Evolutionary conservation across 768 basidiomycete species (phyloP).

Genomic region (Gautieria morchelliformis): DNA sequence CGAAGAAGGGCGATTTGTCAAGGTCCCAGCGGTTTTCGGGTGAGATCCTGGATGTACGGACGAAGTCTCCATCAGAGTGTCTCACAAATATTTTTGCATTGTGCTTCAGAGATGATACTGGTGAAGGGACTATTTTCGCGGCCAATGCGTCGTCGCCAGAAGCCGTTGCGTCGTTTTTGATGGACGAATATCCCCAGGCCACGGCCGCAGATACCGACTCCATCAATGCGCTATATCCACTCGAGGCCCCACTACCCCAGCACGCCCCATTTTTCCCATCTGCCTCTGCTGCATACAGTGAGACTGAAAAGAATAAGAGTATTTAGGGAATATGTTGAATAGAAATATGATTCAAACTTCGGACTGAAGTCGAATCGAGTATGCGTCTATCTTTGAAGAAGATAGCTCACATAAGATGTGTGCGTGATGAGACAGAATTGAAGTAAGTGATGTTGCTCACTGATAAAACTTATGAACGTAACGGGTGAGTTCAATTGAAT

Average conservation of each 20-base stretch:
- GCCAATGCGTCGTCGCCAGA: conserved; percentile 2
- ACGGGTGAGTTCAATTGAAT: too few species aligned
- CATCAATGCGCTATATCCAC: background rate
- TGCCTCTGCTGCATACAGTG: conserved; percentile 1
- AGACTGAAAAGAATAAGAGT: too few species aligned
- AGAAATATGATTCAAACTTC: too few species aligned
- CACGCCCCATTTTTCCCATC: conserved; percentile 6
- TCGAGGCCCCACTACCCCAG: background rate
- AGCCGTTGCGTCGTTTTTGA: conserved; percentile 2
- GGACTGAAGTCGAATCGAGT: too few species aligned
- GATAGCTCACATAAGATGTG: too few species aligned
- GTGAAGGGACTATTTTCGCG: conserved; percentile 8
- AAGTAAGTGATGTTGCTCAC: too few species aligned
- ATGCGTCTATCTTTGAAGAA: too few species aligned
- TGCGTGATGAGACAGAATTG: too few species aligned
- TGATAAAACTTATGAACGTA: too few species aligned
- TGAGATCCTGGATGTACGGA: background rate
- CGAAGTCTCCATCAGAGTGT: background rate
- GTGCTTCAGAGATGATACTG: conserved; percentile 7
- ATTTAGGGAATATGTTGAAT: too few species aligned
- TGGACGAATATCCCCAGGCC: conserved; percentile 3
- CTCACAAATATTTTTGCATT: background rate
- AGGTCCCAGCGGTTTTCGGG: conserved; percentile 9
- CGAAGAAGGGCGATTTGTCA: conserved; percentile 7
- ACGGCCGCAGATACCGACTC: background rate